A percentile compares a stretch with the other conserved stretches of the same genome.
Conservation (phyloP, 306 rosid species). For the Ammopiptanthus mongolicus region DNA sequence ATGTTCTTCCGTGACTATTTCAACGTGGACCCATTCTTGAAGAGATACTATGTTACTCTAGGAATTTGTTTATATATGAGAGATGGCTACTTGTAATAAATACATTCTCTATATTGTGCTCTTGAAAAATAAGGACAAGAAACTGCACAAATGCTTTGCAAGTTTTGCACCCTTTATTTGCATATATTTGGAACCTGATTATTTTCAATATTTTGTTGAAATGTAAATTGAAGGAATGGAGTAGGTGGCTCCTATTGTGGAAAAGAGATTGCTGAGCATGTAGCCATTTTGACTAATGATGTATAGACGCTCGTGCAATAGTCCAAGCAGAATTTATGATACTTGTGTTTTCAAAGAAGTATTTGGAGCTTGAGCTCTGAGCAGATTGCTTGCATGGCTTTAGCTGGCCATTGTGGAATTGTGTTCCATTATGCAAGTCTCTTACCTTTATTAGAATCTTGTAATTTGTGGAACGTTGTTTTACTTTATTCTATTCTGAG, state of each 20-base stretch:
- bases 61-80: conserved; percentile 46
- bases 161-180: conserved; percentile 19
- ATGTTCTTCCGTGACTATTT: conserved; percentile 40
- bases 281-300: neutral
- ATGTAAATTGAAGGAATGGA: conserved; percentile 20
- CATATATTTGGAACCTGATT: neutral
- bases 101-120: conserved; percentile 20
- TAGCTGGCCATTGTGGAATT: neutral
- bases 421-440: neutral
- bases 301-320: neutral
- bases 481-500: neutral
- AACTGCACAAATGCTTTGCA: conserved; percentile 16
- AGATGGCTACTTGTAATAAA: conserved; percentile 43
- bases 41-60: conserved; percentile 34
- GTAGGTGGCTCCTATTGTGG: conserved; percentile 2
- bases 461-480: neutral
- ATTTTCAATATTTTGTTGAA: neutral
- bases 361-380: neutral
- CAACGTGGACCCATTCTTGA: conserved; percentile 36
- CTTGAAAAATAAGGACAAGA: conserved; percentile 18
- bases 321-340: neutral
- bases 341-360: neutral
- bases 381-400: neutral
- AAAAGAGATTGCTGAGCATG: neutral
- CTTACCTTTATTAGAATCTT: neutral